Conservation (phyloP, 75 land plant genomes). For the Pinus tabuliformis region DNA sequence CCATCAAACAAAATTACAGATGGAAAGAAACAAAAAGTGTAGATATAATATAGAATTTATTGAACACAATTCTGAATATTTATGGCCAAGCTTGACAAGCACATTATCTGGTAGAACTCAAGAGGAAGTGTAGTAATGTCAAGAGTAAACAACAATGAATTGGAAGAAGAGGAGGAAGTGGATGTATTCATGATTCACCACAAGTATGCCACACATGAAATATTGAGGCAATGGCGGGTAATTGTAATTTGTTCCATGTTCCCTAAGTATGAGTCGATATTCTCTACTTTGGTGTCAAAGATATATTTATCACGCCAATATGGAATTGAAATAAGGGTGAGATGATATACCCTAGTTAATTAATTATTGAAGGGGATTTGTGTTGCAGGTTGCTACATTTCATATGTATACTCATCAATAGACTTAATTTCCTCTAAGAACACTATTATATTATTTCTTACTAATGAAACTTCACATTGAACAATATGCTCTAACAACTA, state of each 20-base stretch:
- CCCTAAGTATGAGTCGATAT: no score
- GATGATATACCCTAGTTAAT: background rate
- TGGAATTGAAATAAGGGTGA: background rate
- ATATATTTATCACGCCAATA: background rate
- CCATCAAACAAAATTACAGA: no score
- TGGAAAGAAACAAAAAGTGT: no score
- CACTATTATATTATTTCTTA: background rate
- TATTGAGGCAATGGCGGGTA: conserved; percentile 4
- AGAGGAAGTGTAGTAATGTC: background rate
- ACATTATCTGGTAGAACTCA: background rate
- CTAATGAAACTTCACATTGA: background rate
- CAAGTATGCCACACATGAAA: background rate
- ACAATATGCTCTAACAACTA: background rate
- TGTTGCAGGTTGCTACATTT: background rate
- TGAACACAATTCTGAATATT: no score
- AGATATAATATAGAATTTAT: no score
- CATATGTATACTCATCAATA: background rate
- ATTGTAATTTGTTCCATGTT: background rate
- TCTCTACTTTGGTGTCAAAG: no score
- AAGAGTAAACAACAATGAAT: background rate
- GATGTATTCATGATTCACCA: background rate
- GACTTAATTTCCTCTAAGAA: background rate
- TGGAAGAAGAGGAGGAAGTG: background rate
- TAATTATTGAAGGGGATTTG: background rate
- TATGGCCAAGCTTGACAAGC: no score